Evolutionary conservation across 75 land plant species (phyloP).

Genomic region (Pinus albicaulis): DNA sequence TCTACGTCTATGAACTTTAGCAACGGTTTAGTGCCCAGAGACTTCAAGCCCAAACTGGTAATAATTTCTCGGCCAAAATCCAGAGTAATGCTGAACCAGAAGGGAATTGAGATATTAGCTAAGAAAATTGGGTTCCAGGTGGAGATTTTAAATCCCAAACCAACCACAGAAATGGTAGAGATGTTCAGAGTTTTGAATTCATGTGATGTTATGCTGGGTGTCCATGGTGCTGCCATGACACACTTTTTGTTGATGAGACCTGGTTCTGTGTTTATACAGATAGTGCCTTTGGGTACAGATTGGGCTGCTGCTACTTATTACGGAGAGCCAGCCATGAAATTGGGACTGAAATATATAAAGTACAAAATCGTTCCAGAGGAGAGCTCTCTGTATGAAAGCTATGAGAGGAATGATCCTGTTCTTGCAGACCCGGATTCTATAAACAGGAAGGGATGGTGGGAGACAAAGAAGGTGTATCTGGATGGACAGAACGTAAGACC

Average conservation of each 20-base stretch:
- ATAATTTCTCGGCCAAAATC: slow-evolving; percentile 23
- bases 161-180: slow-evolving; percentile 16
- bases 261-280: slow-evolving; percentile 21
- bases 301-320: slow-evolving; percentile 26
- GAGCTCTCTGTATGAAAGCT: background rate
- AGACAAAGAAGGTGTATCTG: slow-evolving; percentile 12
- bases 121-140: slow-evolving; percentile 28
- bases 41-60: slow-evolving; percentile 18
- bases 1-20: too few species aligned
- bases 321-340: slow-evolving; percentile 17
- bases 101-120: slow-evolving; percentile 11
- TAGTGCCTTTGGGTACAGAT: slow-evolving; percentile 19
- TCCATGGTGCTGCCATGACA: slow-evolving; percentile 30
- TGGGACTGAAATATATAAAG: slow-evolving; percentile 29
- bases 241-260: slow-evolving; percentile 28
- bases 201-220: slow-evolving; percentile 22
- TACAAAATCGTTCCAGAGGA: slow-evolving; percentile 24
- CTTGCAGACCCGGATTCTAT: slow-evolving; percentile 18
- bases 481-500: slow-evolving; percentile 32
- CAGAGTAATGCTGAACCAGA: slow-evolving; percentile 29
- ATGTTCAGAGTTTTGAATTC: slow-evolving; percentile 8
- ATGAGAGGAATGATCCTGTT: slow-evolving; percentile 15
- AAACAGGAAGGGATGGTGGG: background rate
- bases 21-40: background rate
- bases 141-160: slow-evolving; percentile 12